Percentiles rank a stretch among this genome's conserved stretches.
Conservation (phyloP, 148 eudicot genomes). For the Rhododendron ferrugineum region DNA sequence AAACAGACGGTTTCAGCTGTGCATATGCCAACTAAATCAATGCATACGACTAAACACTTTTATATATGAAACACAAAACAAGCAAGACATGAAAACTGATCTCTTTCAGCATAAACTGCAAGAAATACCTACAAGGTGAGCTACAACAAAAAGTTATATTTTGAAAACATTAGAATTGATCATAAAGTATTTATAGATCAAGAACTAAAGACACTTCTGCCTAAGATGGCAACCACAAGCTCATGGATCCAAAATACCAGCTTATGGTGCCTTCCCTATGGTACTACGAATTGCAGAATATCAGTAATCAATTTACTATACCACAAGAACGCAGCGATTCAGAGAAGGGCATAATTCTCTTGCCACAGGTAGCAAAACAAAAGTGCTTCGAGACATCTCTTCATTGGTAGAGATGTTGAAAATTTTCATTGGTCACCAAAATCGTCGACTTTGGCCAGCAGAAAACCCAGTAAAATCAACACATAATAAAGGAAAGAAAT, state of each 20-base stretch:
- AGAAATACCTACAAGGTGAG: not conserved
- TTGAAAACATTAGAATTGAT: not conserved
- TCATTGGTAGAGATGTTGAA: not conserved
- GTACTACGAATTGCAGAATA: not conserved
- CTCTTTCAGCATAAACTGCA: not conserved
- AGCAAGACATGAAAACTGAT: not conserved
- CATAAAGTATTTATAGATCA: not conserved
- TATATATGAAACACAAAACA: not conserved
- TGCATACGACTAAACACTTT: not conserved
- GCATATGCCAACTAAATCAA: not conserved
- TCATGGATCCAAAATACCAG: constrained; percentile 3
- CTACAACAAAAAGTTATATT: not conserved
- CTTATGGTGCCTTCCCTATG: not conserved
- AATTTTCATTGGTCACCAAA: not conserved
- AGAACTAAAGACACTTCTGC: not conserved
- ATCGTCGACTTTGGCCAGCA: not conserved
- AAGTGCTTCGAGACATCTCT: not conserved
- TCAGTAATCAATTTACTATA: not conserved
- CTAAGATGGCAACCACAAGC: not conserved
- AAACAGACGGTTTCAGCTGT: not conserved
- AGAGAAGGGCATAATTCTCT: not conserved
- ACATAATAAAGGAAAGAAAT: not conserved
- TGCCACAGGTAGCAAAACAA: not conserved
- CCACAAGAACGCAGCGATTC: not conserved
- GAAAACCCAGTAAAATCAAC: not conserved